Evolutionary conservation across 2,329 filamentous ascomycete species (phyloP).

Genomic region (Arthrobotrys pseudoclavata): DNA sequence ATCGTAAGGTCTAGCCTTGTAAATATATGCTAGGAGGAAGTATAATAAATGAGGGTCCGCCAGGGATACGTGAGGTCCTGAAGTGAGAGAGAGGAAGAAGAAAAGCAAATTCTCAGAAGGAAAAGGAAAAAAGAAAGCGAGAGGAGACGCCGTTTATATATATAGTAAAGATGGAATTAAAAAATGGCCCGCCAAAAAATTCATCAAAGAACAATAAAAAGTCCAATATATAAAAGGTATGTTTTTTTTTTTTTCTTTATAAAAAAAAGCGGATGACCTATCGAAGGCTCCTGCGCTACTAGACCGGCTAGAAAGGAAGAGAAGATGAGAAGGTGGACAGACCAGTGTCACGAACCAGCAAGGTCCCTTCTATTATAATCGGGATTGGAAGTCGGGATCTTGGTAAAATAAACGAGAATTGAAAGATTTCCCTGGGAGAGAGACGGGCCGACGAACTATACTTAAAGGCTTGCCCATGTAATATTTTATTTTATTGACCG

Average conservation of each 20-base stretch:
- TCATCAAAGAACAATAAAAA: conserved; percentile 32
- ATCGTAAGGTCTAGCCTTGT: conserved; percentile 41
- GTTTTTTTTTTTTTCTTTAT: background rate
- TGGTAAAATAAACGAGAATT: conserved; percentile 46
- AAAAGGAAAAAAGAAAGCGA: conserved; percentile 2
- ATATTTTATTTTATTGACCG: conserved; percentile 10
- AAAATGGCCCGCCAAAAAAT: conserved; percentile 25
- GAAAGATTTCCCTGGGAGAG: conserved; percentile 39
- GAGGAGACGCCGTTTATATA: conserved; percentile 26
- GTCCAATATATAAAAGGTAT: conserved; percentile 18
- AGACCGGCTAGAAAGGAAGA: conserved; percentile 60
- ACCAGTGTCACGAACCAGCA: conserved; percentile 58
- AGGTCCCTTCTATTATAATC: conserved; percentile 52
- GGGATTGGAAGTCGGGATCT: conserved; percentile 53
- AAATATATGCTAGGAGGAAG: conserved; percentile 35
- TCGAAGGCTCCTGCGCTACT: conserved; percentile 56
- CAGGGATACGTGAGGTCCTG: conserved; percentile 45
- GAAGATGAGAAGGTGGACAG: conserved; percentile 57
- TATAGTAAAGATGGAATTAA: conserved; percentile 23
- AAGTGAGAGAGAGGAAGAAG: conserved; percentile 17
- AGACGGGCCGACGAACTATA: conserved; percentile 59
- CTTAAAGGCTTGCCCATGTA: conserved; percentile 58
- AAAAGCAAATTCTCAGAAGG: conserved; percentile 47
- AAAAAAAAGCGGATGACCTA: conserved; percentile 47
- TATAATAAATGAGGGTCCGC: conserved; percentile 42